Evolutionary conservation across 169 alveolate genomes (phyloP), one percentile per base, ranked within the genome.

Genomic region (Ichthyophthirius multifiliis): DNA sequence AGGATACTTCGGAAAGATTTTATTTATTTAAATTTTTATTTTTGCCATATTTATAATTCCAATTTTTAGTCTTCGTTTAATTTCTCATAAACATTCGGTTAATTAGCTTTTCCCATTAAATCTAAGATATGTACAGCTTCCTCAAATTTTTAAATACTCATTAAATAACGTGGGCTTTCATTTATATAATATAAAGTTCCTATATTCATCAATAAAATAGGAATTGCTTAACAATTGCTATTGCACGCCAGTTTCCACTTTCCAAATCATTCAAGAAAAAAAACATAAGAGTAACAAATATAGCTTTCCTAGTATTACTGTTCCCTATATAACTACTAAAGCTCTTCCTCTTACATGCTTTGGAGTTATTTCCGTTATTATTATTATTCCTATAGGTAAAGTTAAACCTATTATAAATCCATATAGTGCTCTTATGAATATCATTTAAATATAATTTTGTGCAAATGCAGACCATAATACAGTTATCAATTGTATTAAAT

Each of bases 191-290:
- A 13, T 2, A 78, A 12, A 32, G 78, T 23, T 4, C 79, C 77
- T 31, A 65, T n/a, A 2, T 48, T 16, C 55, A 74, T 63, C 4
- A 78, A 64, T 15, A 43, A 9, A 20, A 71, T 43, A 20, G 84
- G 84, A 32, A 78, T 63, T 5, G 37, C 16, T 30, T 78, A 43
- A 1, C 71, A 55, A 31, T 48, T 4, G 84, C 84, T 7, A 78
- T 78, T 4, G 79, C 84, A 43, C 84, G 37, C 84, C 84, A 78
- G 34, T 78, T 78, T 10, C 84, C 84, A n/a, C 39, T 43, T 16
- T 45, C 30, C 12, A 78, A 45, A 5, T 55, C 46, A 31, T 78
- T 78, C 35, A 78, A 63, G 31, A 64, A 78, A 5, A 65, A 15
- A 31, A 44, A 16, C 74, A 74, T 32, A 78, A 39, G 9, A 78